These are phyloP conservation scores for Austroboletus novae-zelandiae DNA, from an alignment of 1,284 basidiomycete species.

Conservation along the genomic window DNA sequence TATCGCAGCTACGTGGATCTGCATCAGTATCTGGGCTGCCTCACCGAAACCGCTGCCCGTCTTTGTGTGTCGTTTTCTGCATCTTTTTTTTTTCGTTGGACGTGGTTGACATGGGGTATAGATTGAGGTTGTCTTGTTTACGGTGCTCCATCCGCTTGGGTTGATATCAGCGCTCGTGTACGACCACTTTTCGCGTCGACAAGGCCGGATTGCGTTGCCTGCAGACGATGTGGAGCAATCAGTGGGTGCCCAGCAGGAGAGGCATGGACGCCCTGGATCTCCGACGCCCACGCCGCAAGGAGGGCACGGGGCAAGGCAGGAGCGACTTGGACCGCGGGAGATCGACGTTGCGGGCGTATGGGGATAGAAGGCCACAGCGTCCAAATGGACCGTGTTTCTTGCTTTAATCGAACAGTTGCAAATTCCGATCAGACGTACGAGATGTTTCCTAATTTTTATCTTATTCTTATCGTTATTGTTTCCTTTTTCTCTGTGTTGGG, in stretches of 20 bases:
- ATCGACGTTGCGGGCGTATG: constrained; percentile 31
- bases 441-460: too few relatives aligned
- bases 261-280: neutral
- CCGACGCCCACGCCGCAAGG: constrained; percentile 1
- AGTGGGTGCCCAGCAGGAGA: neutral
- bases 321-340: constrained; percentile 29
- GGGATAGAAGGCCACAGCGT: constrained; percentile 1
- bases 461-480: too few relatives aligned
- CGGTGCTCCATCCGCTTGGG: constrained; percentile 55
- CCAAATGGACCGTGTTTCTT: too few relatives aligned
- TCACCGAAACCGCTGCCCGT: constrained; percentile 61
- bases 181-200: constrained; percentile 31
- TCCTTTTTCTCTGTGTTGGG: too few relatives aligned
- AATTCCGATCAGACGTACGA: too few relatives aligned
- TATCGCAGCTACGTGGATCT: constrained; percentile 68
- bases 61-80: constrained; percentile 43
- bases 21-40: constrained; percentile 58
- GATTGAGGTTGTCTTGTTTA: constrained; percentile 59
- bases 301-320: constrained; percentile 3
- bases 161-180: constrained; percentile 43
- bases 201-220: constrained; percentile 44
- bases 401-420: too few relatives aligned
- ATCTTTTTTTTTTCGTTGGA: neutral
- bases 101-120: constrained; percentile 21
- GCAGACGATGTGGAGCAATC: constrained; percentile 30